Conservation (phyloP, 1,139 yeast genomes). For the Hyphopichia burtonii region DNA sequence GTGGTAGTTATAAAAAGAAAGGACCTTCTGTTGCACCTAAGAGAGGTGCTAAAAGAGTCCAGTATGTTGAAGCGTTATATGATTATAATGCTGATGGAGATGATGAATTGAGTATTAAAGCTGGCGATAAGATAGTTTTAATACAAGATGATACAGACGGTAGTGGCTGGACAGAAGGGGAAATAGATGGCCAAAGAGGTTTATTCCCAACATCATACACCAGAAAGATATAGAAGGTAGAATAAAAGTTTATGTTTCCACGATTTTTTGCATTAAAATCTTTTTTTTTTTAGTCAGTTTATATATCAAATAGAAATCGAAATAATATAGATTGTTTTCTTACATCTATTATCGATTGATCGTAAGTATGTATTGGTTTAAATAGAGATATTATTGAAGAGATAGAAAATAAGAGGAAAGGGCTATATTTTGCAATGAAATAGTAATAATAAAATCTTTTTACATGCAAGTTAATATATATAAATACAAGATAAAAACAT, state of each 20-base stretch:
- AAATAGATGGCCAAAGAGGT: conserved; percentile 68
- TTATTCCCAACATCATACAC: conserved; percentile 83
- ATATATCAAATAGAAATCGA: neutral
- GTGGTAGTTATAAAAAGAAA: conserved; percentile 46
- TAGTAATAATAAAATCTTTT: too few species aligned
- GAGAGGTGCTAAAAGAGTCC: conserved; percentile 66
- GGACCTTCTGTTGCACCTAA: conserved; percentile 86
- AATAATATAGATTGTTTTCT: too few species aligned
- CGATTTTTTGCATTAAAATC: neutral
- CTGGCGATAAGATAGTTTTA: conserved; percentile 75
- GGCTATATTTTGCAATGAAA: too few species aligned
- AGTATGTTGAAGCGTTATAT: conserved; percentile 72
- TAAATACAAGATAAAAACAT: neutral
- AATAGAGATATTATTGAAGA: neutral
- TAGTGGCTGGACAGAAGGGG: conserved; percentile 97
- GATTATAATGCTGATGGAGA: conserved; percentile 81
- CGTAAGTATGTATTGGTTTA: neutral
- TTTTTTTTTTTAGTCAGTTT: neutral
- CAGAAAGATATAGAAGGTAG: conserved; percentile 21
- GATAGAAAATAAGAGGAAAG: neutral
- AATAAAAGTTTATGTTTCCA: neutral
- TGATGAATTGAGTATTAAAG: conserved; percentile 70
- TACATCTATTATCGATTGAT: too few species aligned
- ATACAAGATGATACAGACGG: conserved; percentile 72
- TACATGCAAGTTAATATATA: neutral